Percentiles rank a stretch among this genome's conserved stretches.
phyloP scores from a whole-genome alignment of 225 moss, liverwort and hornwort species.

The Rhytidiadelphus loreus region DNA sequence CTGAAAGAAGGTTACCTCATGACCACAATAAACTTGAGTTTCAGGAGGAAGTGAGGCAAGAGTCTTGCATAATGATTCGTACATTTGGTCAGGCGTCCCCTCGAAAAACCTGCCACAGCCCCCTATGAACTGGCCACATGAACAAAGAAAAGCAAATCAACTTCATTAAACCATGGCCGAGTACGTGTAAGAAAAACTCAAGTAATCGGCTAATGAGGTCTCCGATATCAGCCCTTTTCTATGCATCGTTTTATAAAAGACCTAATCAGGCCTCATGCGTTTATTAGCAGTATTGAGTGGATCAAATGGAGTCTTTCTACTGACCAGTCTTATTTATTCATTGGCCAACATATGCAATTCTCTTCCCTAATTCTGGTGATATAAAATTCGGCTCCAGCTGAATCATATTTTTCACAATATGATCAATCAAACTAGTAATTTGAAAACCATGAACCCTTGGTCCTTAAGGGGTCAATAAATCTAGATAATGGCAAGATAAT shows the following conservation, averaged over 20 bases:
- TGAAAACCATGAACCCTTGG: not conserved
- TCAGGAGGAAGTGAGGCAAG: constrained; percentile 36
- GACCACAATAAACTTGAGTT: constrained; percentile 42
- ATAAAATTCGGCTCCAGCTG: not conserved
- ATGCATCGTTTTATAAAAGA: not conserved
- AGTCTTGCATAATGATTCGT: constrained; percentile 37
- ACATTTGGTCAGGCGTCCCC: constrained; percentile 50
- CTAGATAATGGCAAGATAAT: not conserved
- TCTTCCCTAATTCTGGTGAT: not conserved
- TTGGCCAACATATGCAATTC: not conserved
- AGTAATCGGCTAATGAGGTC: not conserved
- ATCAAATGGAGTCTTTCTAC: not conserved
- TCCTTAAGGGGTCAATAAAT: not conserved
- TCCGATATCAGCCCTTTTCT: not conserved
- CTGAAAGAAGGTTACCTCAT: constrained; percentile 21
- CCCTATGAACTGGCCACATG: constrained; percentile 31
- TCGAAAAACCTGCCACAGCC: constrained; percentile 54
- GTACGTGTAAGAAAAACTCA: not conserved
- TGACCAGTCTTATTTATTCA: not conserved
- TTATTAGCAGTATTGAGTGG: not conserved
- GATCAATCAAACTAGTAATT: not conserved
- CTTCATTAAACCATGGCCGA: not conserved
- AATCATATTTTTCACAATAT: not conserved
- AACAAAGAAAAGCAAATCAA: not conserved
- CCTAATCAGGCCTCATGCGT: not conserved